These are phyloP conservation scores for Malassezia vespertilionis DNA, from an alignment of 1,284 basidiomycete genomes.

Conservation along the genomic window DNA sequence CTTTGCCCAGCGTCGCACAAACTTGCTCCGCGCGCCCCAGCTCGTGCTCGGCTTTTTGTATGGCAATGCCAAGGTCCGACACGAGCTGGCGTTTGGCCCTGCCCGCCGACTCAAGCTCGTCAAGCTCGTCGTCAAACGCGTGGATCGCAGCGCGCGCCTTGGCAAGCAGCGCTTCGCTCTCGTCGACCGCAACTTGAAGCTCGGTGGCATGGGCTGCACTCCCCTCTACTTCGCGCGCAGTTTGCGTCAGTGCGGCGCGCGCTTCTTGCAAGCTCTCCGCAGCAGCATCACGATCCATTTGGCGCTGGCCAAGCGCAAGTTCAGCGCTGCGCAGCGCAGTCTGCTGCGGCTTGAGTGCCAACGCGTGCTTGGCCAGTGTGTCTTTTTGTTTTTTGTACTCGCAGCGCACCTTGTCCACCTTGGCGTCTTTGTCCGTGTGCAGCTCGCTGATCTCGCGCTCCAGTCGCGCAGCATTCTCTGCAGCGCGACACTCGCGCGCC, in stretches of 20 bases:
- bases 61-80: conserved; percentile 59
- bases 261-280: conserved; percentile 58
- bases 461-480: conserved; percentile 69
- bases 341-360: conserved; percentile 71
- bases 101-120: conserved; percentile 67
- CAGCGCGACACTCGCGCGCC: conserved; percentile 64
- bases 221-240: conserved; percentile 59
- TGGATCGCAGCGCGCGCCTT: conserved; percentile 74
- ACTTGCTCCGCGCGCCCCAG: conserved; percentile 52
- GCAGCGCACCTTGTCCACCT: conserved; percentile 77
- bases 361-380: conserved; percentile 66
- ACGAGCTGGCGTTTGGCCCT: conserved; percentile 70
- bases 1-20: conserved; percentile 41
- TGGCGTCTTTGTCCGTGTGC: conserved; percentile 94
- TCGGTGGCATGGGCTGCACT: conserved; percentile 55
- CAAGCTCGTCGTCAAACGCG: conserved; percentile 76
- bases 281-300: conserved; percentile 62
- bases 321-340: conserved; percentile 76
- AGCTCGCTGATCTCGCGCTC: conserved; percentile 97
- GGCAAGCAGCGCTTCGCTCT: conserved; percentile 62
- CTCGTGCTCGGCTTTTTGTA: conserved; percentile 57
- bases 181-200: conserved; percentile 56
- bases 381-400: conserved; percentile 71
- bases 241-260: conserved; percentile 54
- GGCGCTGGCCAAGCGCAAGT: conserved; percentile 79